Evolutionary conservation across 129 eudicot species (phyloP), one percentile per base, ranked within the genome.

Genomic region (Chrysanthemum seticuspe): DNA sequence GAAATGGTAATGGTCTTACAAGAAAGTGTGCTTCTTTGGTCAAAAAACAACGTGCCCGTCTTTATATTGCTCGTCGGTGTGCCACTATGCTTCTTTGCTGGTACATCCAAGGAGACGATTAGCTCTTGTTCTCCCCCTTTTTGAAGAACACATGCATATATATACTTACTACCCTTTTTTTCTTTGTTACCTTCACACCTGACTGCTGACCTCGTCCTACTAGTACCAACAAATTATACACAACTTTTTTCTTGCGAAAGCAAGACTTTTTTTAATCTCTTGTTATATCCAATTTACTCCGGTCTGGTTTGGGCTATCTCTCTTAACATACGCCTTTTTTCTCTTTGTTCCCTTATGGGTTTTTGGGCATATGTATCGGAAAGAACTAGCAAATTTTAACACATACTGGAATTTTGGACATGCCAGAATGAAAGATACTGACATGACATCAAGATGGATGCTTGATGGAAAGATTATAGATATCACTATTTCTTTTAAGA

Each of bases 11-110:
- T 47, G 83, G 96, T 5, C 67, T 90, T 78, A 73, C 94, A 29
- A 78, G 83, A 40, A 91, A 86, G 56, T 87, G 91, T 25, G 81
- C 95, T 14, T 80, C 91, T 2, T 72, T 91, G 82, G 85, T 91
- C 3, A 86, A 87, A 69, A 82, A 86, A 76, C 97, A 91, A 34
- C 82, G 90, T 2, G 97, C 89, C 18, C 83, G 95, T 7, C 84
- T 88, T 53, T 91, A 91, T 79, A 91, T 91, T 68, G 82, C 88
- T 27, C 83, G 89, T 40, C 95, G 95, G 48, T 91, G 97, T 77
- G 95, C 95, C 69, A 84, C 95, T 77, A 91, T 85, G 89, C 89
- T 91, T 68, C 85, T 88, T 25, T 86, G 97, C 57, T 91, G 86
- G 89, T 91, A 91, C 83, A 83, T 91, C 83, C 88, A 91, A 52